Evolutionary conservation across 78 protist genomes (phyloP), one percentile per base, ranked within the genome.

Genomic region (slime mould (Dictyostelium discoideum)): DNA sequence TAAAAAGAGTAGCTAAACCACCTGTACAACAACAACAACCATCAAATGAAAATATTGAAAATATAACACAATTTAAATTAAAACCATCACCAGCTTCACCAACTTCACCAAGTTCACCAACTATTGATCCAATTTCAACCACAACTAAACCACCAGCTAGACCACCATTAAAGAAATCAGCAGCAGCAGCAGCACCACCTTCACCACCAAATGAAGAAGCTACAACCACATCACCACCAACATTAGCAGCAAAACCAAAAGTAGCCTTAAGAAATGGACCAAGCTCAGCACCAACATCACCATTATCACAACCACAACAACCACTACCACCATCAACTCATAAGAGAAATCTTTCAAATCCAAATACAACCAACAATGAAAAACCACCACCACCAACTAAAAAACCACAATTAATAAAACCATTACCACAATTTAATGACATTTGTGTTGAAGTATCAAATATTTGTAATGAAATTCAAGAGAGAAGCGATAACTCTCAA

Each of bases 271-370:
- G 46, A 81, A n/a, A 6, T 50, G 44, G 20, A 2, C 86, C 86
- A 81, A 26, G 44, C 32, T 14, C 85, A 22, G 20, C 93, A 78
- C 74, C 93, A 60, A 20, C 18, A 20, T 39, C 83, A 20, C 37
- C 83, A 73, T 0, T 50, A 11, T 4, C 65, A 16, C 72, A 20
- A 54, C 44, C 72, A 50, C 18, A 65, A 81, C 86, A 20, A 54
- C 93, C 86, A 80, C 93, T 81, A 80, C 48, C 86, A 46, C 26
- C 65, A 67, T 14, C 77, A 87, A 50, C 79, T 32, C 78, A 82
- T 16, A 82, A 82, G 32, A 81, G 86, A 81, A 81, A 44, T 29
- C 78, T 14, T 18, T 84, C 79, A 78, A 84, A 63, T 84, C 79
- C 94, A 37, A 32, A 26, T n/a, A 42, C 50, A 4, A 5, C 48